A percentile compares a stretch with the other conserved stretches of the same genome.
phyloP scores from a whole-genome alignment of 805 yeast species.

The Yarrowia sp. region DNA sequence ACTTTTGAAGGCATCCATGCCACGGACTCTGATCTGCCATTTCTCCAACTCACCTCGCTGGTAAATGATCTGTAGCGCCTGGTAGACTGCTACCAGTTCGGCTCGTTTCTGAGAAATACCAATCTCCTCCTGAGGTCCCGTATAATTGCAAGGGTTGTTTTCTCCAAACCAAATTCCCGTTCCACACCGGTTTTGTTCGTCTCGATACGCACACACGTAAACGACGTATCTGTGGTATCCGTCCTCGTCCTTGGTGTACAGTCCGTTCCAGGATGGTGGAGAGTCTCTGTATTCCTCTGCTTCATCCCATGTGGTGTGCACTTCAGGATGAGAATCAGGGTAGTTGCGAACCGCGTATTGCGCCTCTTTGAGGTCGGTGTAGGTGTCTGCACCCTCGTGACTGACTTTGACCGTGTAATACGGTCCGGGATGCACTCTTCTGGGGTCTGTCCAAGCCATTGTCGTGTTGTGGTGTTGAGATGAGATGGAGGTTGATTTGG shows the following conservation, averaged over 20 bases:
- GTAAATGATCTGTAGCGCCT: slow-evolving; percentile 5
- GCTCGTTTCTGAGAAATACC: slow-evolving; percentile 16
- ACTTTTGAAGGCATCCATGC: not conserved
- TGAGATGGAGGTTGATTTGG: slow-evolving; percentile 2
- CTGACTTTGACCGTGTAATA: slow-evolving; percentile 14
- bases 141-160: slow-evolving; percentile 22
- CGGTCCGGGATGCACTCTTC: slow-evolving; percentile 11
- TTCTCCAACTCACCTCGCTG: not conserved
- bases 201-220: slow-evolving; percentile 8
- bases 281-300: slow-evolving; percentile 2
- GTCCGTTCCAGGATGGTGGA: not conserved
- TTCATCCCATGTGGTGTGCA: slow-evolving; percentile 11
- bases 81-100: slow-evolving; percentile 5
- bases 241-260: slow-evolving; percentile 9
- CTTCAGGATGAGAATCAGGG: slow-evolving; percentile 20
- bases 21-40: slow-evolving; percentile 5
- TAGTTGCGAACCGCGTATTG: slow-evolving; percentile 3
- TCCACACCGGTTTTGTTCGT: not conserved
- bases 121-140: slow-evolving; percentile 2
- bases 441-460: slow-evolving; percentile 7
- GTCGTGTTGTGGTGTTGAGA: slow-evolving; percentile 2
- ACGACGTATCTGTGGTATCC: slow-evolving; percentile 10
- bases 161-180: slow-evolving; percentile 20
- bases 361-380: slow-evolving; percentile 4
- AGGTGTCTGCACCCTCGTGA: slow-evolving; percentile 4